A percentile compares a stretch with the other conserved stretches of the same genome.
Evolutionary conservation across 805 yeast species (phyloP).

Genomic region (Hanseniaspora meyeri): DNA sequence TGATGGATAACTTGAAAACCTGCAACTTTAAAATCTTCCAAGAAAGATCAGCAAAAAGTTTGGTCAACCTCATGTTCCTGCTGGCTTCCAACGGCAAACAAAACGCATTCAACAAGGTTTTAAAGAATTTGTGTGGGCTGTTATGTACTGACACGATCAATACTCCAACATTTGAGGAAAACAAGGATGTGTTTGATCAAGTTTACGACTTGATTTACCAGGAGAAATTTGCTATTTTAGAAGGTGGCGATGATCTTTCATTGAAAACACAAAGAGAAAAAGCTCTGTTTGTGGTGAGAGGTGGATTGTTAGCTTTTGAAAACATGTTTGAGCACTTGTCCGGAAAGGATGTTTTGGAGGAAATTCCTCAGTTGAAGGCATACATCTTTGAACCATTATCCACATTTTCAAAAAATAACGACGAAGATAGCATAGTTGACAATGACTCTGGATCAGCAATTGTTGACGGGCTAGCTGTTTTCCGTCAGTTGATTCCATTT

Average conservation of each 20-base stretch:
- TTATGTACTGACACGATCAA: slow-evolving; percentile 91
- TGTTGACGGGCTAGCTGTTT: slow-evolving; percentile 75
- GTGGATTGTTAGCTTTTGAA: slow-evolving; percentile 64
- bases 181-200: slow-evolving; percentile 38
- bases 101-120: slow-evolving; percentile 77
- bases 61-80: slow-evolving; percentile 50
- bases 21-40: slow-evolving; percentile 63
- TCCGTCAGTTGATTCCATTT: slow-evolving; percentile 59
- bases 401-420: slow-evolving; percentile 26
- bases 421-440: slow-evolving; percentile 25
- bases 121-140: slow-evolving; percentile 82
- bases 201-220: slow-evolving; percentile 72
- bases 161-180: slow-evolving; percentile 79
- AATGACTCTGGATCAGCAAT: slow-evolving; percentile 60
- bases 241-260: slow-evolving; percentile 39
- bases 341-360: slow-evolving; percentile 30
- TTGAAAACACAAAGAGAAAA: slow-evolving; percentile 54
- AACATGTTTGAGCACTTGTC: slow-evolving; percentile 31
- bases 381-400: slow-evolving; percentile 56
- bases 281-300: slow-evolving; percentile 72
- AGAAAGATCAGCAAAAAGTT: slow-evolving; percentile 52
- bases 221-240: slow-evolving; percentile 49
- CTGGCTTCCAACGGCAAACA: slow-evolving; percentile 45
- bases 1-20: slow-evolving; percentile 82
- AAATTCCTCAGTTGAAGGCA: slow-evolving; percentile 53